Conservation (phyloP, 257 asterid genomes). For the Solanum paucissectum region DNA sequence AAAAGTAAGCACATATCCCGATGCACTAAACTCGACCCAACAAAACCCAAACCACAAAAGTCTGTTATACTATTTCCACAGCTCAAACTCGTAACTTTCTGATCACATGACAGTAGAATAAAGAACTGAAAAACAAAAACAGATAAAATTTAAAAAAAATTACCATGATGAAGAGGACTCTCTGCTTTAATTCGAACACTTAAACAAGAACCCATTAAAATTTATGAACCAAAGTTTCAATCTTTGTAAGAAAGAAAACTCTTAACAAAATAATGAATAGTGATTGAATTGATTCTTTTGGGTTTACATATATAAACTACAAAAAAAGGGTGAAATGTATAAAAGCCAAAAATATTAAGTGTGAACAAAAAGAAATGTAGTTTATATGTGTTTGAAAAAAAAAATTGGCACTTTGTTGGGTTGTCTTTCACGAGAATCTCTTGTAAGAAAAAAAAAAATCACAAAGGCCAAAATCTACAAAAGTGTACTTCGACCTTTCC, state of each 20-base stretch:
- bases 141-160: not conserved
- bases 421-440: slow-evolving; percentile 6
- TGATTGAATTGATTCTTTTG: not conserved
- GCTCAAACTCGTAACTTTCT: not conserved
- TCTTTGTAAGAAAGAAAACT: not conserved
- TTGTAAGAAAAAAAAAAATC: not conserved
- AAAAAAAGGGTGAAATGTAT: not conserved
- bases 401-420: not conserved
- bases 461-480: not conserved
- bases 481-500: not conserved
- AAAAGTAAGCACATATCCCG: not conserved
- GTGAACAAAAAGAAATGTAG: not conserved
- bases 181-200: slow-evolving; percentile 63
- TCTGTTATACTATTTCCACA: too few relatives aligned
- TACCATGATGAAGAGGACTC: slow-evolving; percentile 56
- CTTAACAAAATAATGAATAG: not conserved
- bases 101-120: not conserved
- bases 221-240: not conserved
- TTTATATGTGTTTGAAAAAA: not conserved
- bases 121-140: not conserved
- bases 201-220: slow-evolving; percentile 60
- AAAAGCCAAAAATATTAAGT: not conserved
- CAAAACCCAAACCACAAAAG: not conserved
- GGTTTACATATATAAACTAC: not conserved
- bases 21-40: not conserved